Evolutionary conservation across 2,329 filamentous ascomycete genomes (phyloP).

Genomic region (Pseudopithomyces chartarum): DNA sequence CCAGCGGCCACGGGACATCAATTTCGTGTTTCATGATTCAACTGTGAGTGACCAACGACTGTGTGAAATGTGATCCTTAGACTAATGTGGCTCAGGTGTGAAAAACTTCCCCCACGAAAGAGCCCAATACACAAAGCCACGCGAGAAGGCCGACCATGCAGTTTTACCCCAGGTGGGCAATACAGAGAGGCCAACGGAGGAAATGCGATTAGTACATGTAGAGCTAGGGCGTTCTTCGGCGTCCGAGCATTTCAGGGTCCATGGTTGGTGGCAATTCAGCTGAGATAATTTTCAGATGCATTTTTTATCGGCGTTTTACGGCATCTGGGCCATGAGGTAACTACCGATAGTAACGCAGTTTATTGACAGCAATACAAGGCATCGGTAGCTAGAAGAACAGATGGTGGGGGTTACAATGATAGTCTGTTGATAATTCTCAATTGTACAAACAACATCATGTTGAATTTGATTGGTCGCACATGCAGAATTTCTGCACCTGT

Average conservation of each 20-base stretch:
- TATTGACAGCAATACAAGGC: neutral
- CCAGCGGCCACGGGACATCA: constrained; percentile 82
- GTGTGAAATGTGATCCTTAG: constrained; percentile 43
- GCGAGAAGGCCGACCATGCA: neutral
- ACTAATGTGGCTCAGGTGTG: neutral
- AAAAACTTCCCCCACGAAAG: neutral
- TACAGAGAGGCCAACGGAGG: neutral
- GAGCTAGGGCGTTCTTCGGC: neutral
- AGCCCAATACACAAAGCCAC: neutral
- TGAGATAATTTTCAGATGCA: constrained; percentile 1
- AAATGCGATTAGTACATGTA: neutral
- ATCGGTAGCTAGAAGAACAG: neutral
- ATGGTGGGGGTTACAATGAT: too few relatives aligned
- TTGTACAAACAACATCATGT: too few relatives aligned
- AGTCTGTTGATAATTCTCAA: too few relatives aligned
- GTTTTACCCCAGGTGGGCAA: neutral
- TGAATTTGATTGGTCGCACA: too few relatives aligned
- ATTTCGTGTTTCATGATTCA: constrained; percentile 93
- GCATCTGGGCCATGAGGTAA: neutral
- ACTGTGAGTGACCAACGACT: neutral
- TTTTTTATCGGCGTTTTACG: neutral
- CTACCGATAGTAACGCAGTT: neutral
- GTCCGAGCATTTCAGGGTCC: constrained; percentile 1
- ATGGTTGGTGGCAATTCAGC: constrained; percentile 2
- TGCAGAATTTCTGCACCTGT: too few relatives aligned